Base-by-base conservation (phyloP, 345 rosid genomes). In the Draba incana region DNA sequence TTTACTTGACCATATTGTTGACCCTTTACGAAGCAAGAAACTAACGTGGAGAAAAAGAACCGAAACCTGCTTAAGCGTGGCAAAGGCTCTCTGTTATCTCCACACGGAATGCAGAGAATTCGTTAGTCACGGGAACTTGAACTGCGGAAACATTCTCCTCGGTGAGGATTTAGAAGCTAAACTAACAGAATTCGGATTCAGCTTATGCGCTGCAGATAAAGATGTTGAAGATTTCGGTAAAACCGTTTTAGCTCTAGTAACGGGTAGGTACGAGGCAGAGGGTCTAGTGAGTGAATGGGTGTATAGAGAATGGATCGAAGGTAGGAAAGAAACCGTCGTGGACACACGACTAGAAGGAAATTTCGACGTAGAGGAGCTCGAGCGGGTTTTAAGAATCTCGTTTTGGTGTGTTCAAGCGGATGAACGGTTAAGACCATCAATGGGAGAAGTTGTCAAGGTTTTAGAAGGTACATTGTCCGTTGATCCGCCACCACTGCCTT, bases 381-480 rank as follows among this genome's bases (percentile, higher is more conserved):
- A 88, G 72, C 65, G 90, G 31, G 80, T 75, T 16, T 44, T 92
- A 73, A 85, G 93, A 70, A 88, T 84, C 25, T 74, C 84, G 44
- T 88, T 88, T 55, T 92, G 98, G 93, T 92, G 93, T 70, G 81
- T 85, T 73, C 96, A 92, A 64, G 64, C 9, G 1, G 87, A 92
- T 58, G 82, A 78, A 47, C 79, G 87, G 4, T 53, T 85, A 77
- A 92, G 90, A 79, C 98, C 96, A 28, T 81, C 88, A 1, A 87
- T 87, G 88, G 84, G 75, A 0, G 96, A 92, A 85, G 90, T 83
- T n/a, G 84, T 88, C 50, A 87, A 84, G 77, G 94, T 88, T 50
- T 61, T 91, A 64, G 96, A 88, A 70, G 98, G 98, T 4, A 81
- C 87, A 42, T 49, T 85, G 80, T 62, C 81, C 0, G 96, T 87